Evolutionary conservation across 2,329 filamentous ascomycete species (phyloP).

Genomic region (Chaetomiaceae sp.): DNA sequence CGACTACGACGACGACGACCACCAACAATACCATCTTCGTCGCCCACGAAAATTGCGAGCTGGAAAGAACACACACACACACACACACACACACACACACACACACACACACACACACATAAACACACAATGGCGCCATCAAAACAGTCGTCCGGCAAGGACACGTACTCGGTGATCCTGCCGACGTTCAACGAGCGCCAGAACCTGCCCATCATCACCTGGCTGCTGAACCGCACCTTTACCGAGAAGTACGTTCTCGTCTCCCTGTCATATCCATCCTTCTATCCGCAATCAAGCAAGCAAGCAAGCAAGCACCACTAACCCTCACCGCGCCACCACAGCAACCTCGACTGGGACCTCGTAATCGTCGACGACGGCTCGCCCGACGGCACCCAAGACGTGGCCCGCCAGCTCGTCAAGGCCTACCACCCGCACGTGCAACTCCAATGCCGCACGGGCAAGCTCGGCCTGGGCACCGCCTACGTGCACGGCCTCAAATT

Average conservation of each 20-base stretch:
- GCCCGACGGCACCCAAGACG: slow-evolving; percentile 87
- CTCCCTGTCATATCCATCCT: neutral
- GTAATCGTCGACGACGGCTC: slow-evolving; percentile 98
- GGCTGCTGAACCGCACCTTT: slow-evolving; percentile 90
- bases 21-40: too few species aligned
- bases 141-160: slow-evolving; percentile 35
- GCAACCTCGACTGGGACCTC: slow-evolving; percentile 93
- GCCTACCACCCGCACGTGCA: slow-evolving; percentile 75
- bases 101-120: neutral
- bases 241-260: slow-evolving; percentile 66
- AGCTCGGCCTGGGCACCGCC: slow-evolving; percentile 93
- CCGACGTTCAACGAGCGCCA: slow-evolving; percentile 98
- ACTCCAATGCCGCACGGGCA: slow-evolving; percentile 84
- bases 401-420: slow-evolving; percentile 85
- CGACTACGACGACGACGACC: slow-evolving; percentile 9
- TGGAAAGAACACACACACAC: too few species aligned
- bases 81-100: too few species aligned
- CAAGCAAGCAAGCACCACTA: neutral
- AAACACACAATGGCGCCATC: slow-evolving; percentile 42
- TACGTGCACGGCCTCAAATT: slow-evolving; percentile 94
- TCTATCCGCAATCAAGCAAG: too few species aligned
- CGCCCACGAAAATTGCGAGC: too few species aligned
- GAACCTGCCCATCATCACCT: slow-evolving; percentile 93
- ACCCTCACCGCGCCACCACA: slow-evolving; percentile 32
- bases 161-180: slow-evolving; percentile 96